These are phyloP conservation scores for Tubosaeta brunneosetosa DNA, from an alignment of 768 basidiomycete species.

Conservation along the genomic window DNA sequence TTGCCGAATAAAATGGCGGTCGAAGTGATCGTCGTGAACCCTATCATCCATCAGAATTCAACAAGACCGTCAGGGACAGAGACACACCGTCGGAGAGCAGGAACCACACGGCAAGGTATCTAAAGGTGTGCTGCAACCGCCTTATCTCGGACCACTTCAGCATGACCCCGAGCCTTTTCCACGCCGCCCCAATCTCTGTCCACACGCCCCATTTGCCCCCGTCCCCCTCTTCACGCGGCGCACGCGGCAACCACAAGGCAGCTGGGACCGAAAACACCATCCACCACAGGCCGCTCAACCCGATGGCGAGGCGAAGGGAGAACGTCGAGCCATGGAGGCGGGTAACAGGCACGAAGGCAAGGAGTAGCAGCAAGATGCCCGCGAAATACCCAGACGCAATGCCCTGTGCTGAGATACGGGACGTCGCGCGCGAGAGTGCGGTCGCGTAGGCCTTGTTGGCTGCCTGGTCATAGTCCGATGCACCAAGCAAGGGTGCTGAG, in stretches of 20 bases:
- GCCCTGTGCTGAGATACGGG: constrained; percentile 58
- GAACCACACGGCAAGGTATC: too few species aligned
- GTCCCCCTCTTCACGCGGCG: neutral
- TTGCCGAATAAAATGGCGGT: too few species aligned
- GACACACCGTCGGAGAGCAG: too few species aligned
- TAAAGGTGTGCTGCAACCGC: constrained; percentile 21
- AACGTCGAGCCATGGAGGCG: constrained; percentile 69
- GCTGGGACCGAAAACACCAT: constrained; percentile 75
- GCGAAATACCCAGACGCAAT: constrained; percentile 85
- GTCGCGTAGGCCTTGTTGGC: constrained; percentile 39
- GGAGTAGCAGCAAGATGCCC: constrained; percentile 69
- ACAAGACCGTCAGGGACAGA: too few species aligned
- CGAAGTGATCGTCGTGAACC: too few species aligned
- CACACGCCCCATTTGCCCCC: constrained; percentile 40
- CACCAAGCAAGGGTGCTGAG: constrained; percentile 36
- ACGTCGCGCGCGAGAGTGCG: too few species aligned
- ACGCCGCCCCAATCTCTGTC: constrained; percentile 60
- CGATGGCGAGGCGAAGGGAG: constrained; percentile 77
- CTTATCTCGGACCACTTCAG: constrained; percentile 68
- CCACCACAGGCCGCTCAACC: constrained; percentile 83
- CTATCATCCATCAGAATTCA: too few species aligned
- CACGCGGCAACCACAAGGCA: constrained; percentile 63
- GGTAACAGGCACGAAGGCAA: constrained; percentile 76
- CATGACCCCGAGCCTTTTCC: constrained; percentile 74
- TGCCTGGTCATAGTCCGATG: constrained; percentile 34